Conservation (phyloP, 768 basidiomycete genomes). For the Amanita muscaria region DNA sequence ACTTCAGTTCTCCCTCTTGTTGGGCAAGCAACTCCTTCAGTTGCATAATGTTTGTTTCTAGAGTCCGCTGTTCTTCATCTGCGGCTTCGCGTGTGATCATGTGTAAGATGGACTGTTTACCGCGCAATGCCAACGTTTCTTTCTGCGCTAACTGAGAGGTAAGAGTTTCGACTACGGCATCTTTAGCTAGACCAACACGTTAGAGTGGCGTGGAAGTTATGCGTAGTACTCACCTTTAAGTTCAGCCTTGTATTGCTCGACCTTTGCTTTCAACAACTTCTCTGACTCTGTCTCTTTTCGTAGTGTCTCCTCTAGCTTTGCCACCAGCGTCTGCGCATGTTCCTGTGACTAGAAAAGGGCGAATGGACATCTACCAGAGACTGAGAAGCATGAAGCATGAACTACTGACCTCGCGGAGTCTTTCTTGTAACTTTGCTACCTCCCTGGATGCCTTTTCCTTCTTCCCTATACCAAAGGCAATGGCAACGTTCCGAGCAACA, state of each 20-base stretch:
- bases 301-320: constrained; percentile 52
- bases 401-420: constrained; percentile 4
- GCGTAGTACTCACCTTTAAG: constrained; percentile 35
- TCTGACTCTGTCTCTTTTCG: constrained; percentile 62
- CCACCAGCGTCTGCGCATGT: constrained; percentile 38
- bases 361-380: neutral
- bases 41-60: constrained; percentile 39
- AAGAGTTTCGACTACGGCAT: constrained; percentile 41
- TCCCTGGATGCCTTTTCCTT: constrained; percentile 8
- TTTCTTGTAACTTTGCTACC: constrained; percentile 4
- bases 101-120: constrained; percentile 45
- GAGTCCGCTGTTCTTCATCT: constrained; percentile 51
- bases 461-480: constrained; percentile 7
- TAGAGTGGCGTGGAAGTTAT: neutral
- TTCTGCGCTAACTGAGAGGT: constrained; percentile 43
- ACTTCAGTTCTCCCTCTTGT: constrained; percentile 30
- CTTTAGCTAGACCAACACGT: constrained; percentile 1
- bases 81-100: constrained; percentile 68
- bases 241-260: constrained; percentile 41
- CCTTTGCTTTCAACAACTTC: constrained; percentile 37
- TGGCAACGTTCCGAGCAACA: constrained; percentile 11
- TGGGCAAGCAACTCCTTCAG: constrained; percentile 36
- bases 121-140: constrained; percentile 43
- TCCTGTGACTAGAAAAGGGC: constrained; percentile 25
- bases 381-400: neutral